Evolutionary conservation across 2,329 filamentous ascomycete species (phyloP), one percentile per base, ranked within the genome.

Genomic region (Meredithiella fracta): DNA sequence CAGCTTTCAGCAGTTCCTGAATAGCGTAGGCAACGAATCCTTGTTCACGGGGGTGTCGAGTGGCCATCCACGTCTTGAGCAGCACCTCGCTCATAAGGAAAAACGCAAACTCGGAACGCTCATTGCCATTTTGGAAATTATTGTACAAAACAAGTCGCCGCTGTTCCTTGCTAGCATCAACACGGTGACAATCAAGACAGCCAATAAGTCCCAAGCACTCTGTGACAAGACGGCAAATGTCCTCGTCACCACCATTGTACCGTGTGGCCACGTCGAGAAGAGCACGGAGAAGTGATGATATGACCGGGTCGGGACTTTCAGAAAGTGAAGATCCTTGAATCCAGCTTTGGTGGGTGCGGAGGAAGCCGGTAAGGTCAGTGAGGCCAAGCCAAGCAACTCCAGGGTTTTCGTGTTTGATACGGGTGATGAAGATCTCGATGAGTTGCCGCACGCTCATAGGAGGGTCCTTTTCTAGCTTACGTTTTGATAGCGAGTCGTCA

Each of bases 11-110:
- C 42, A 97, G 75, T 63, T 94, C 85, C 67, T 99, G 92, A 82
- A 98, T 96, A 1, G 85, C 86, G 67, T 86, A 98, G 1, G 91
- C 91, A 17, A 99, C 74, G 65, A 94, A 95, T 0, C 89, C 90
- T 67, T 97, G 92, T 4, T 89, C 77, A 61, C 81, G 83, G 1
- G 89, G 85, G 65, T 96, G 94, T 0, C 85, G 92, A 1, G 87
- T 85, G 1, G 91, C 94, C 47, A 94, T 73, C 64, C 98, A 99
- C 0, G 90, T 85, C 59, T 90, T 89, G 25, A 97, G 88, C 9
- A 98, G 72, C 6, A 95, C 84, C 64, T 94, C 78, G 63, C 95
- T 84, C 15, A 99, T 74, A 50, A 95, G 75, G 63, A 90, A 89
- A 42, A 92, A 74, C 6, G 88, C 80, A 67, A 97, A 99, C 60